Conservation (phyloP, 305 asterid species). For the Fraxinus baroniana region DNA sequence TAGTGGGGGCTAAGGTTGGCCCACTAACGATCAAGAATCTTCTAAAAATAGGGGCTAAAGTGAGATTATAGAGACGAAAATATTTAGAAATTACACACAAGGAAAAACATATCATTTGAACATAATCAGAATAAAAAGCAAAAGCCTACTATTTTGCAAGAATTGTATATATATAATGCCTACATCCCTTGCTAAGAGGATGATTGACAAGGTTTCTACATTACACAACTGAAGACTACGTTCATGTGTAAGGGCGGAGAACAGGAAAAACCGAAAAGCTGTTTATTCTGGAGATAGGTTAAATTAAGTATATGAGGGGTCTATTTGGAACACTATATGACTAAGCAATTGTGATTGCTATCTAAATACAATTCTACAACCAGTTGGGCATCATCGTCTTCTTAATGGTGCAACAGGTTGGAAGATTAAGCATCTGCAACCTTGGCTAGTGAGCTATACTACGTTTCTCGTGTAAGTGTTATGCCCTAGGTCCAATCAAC, state of each 20-base stretch:
- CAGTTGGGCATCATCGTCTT: conserved; percentile 42
- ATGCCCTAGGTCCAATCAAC: too few relatives aligned
- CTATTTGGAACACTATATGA: background rate
- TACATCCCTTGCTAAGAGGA: too few relatives aligned
- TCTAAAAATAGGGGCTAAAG: background rate
- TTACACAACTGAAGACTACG: background rate
- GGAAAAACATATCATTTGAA: background rate
- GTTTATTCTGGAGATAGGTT: background rate
- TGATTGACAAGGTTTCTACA: background rate
- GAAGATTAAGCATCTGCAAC: conserved; percentile 46
- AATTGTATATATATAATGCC: background rate
- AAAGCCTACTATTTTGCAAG: background rate
- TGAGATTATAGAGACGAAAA: background rate
- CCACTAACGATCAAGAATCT: too few relatives aligned
- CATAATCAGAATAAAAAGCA: background rate
- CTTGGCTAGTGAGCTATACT: conserved; percentile 82
- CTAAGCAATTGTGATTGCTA: background rate
- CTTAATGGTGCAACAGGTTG: conserved; percentile 44
- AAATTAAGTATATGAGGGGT: background rate
- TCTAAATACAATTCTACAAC: conserved; percentile 37
- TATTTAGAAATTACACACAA: background rate
- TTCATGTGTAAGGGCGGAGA: background rate
- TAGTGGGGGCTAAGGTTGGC: too few relatives aligned
- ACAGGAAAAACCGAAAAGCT: background rate
- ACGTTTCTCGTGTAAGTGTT: too few relatives aligned